Evolutionary conservation across 129 eudicot genomes (phyloP), one percentile per base, ranked within the genome.

Genomic region (Calendula officinalis): DNA sequence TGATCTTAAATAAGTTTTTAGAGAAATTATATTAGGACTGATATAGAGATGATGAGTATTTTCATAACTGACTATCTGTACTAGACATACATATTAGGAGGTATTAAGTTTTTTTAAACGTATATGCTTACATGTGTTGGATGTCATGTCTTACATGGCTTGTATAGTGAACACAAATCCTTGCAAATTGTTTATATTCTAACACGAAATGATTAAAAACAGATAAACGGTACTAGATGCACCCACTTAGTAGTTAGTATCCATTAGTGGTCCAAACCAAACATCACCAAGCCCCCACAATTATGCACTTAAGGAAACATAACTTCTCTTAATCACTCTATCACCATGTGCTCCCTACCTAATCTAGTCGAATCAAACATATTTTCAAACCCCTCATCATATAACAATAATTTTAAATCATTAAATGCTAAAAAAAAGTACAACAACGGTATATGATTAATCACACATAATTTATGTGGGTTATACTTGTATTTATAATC

Each of bases 231-330:
- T n/a, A 12, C 12, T 30, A 39, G 38, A 43, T 27, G 40, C 51
- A 44, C 54, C 52, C 52, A 47, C 52, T 13, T 47, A 47, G 15
- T 8, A 47, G 16, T 13, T 47, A 47, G 15, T 5, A 59, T 15
- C 48, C 48, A 40, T 39, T n/a, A 60, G 40, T 15, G 49, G 36
- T 8, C 46, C 35, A 11, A 41, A 41, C 10, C 45, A 41, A 41
- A 39, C 15, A 40, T 60, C 50, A 60, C 56, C 30, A 50, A 3
- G 7, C 10, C 66, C 47, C 34, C 56, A 63, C 22, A 46, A 46
- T 32, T 44, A 45, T 63, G 68, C 44, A 63, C 33, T 63, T 47
- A 63, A 46, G 44, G 56, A 64, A 32, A 44, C 54, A 22, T 44
- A 11, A 17, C 65, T 14, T 44, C 30, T 33, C 43, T 6, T 46